A percentile compares a stretch with the other conserved stretches of the same genome.
phyloP scores from a whole-genome alignment of 1,284 basidiomycete genomes.

The Melampsora americana region DNA sequence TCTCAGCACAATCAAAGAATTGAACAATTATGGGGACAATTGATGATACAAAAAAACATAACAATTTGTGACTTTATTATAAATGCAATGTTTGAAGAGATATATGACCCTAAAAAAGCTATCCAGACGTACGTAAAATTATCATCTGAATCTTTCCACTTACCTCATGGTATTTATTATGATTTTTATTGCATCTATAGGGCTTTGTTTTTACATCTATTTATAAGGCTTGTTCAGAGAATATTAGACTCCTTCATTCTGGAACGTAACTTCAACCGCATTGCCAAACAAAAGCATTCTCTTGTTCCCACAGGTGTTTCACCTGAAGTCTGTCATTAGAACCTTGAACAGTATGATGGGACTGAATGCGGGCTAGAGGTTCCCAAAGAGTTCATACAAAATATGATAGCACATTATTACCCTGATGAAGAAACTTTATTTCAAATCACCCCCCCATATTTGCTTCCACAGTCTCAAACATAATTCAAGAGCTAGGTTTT shows the following conservation, averaged over 20 bases:
- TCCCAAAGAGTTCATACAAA: neutral
- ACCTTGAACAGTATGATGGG: neutral
- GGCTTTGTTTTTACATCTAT: neutral
- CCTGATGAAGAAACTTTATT: neutral
- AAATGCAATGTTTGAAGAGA: neutral
- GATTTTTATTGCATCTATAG: neutral
- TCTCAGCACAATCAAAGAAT: conserved; percentile 23
- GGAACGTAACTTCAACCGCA: neutral
- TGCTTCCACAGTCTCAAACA: neutral
- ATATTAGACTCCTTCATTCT: conserved; percentile 1
- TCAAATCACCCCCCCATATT: neutral
- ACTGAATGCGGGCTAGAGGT: neutral
- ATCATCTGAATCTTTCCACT: neutral
- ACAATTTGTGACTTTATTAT: conserved; percentile 9
- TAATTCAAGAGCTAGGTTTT: neutral
- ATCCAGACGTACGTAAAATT: conserved; percentile 13
- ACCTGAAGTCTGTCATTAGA: neutral
- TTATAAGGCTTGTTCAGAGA: neutral
- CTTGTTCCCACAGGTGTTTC: neutral
- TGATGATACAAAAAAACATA: conserved; percentile 18
- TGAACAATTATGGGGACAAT: conserved; percentile 8
- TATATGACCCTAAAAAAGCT: conserved; percentile 5
- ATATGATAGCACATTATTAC: neutral
- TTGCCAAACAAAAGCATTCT: neutral
- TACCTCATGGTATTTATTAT: neutral